Conservation (phyloP, 768 basidiomycete genomes). For the Hydnum rufescens region DNA sequence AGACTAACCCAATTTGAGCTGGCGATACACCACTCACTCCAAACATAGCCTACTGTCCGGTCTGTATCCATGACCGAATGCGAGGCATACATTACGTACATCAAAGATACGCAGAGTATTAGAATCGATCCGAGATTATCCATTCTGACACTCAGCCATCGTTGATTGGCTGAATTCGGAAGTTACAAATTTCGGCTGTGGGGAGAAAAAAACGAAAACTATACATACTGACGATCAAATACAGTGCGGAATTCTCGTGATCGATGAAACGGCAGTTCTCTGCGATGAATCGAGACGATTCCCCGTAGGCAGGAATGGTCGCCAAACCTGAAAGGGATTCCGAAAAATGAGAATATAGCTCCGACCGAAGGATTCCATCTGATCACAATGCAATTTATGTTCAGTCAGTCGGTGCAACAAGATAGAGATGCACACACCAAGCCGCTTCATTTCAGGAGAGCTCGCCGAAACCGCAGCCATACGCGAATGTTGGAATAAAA, state of each 20-base stretch:
- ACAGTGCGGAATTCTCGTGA: not conserved
- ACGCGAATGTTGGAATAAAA: too few species aligned
- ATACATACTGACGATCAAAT: too few species aligned
- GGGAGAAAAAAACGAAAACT: too few species aligned
- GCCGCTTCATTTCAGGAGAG: constrained; percentile 49
- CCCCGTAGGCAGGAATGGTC: not conserved
- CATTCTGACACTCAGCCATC: constrained; percentile 81
- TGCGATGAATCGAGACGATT: not conserved
- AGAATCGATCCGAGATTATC: constrained; percentile 53
- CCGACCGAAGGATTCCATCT: constrained; percentile 51
- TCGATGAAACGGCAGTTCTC: not conserved
- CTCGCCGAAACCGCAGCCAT: too few species aligned
- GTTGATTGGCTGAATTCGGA: constrained; percentile 22
- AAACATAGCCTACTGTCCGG: constrained; percentile 22
- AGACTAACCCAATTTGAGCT: constrained; percentile 48
- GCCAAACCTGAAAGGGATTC: constrained; percentile 38
- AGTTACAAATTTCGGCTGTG: too few species aligned
- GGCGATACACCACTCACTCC: constrained; percentile 38
- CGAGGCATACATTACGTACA: constrained; percentile 35
- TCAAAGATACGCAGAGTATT: constrained; percentile 37
- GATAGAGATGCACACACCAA: constrained; percentile 21
- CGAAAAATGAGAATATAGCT: too few species aligned
- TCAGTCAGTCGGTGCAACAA: too few species aligned
- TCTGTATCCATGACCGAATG: not conserved
- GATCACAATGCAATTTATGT: not conserved